A percentile compares a stretch with the other conserved stretches of the same genome.
These are phyloP conservation scores for Casuarina cunninghamiana DNA, from an alignment of 306 rosid genomes.

Conservation along the genomic window DNA sequence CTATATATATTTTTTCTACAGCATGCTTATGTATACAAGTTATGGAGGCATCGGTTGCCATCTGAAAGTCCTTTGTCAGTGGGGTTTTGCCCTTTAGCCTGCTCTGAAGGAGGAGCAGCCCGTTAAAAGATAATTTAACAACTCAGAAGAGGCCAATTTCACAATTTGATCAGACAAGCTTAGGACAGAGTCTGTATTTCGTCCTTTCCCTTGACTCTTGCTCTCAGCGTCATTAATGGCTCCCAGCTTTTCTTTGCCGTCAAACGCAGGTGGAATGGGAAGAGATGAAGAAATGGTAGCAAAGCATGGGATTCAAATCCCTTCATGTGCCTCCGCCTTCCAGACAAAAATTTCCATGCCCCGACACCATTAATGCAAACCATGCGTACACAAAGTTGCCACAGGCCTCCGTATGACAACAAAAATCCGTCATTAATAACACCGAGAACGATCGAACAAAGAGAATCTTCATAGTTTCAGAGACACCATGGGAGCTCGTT, in stretches of 20 bases:
- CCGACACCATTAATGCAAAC: conserved; percentile 42
- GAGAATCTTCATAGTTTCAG: background rate
- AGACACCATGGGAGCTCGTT: conserved; percentile 11
- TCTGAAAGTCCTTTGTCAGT: too few relatives aligned
- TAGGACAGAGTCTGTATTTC: background rate
- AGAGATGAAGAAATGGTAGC: conserved; percentile 2
- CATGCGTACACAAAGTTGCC: conserved; percentile 32
- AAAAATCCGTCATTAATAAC: too few relatives aligned
- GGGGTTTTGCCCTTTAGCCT: background rate
- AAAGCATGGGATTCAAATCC: conserved; percentile 21
- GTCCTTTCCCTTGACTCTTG: background rate
- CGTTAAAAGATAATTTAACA: background rate
- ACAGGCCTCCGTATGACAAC: conserved; percentile 1
- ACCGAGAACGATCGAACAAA: conserved; percentile 1
- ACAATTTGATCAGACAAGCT: background rate
- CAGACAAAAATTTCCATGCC: conserved; percentile 27
- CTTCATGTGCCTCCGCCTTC: conserved; percentile 15
- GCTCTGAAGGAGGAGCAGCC: background rate
- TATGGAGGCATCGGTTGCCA: too few relatives aligned
- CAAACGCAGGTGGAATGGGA: background rate
- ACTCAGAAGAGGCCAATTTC: background rate
- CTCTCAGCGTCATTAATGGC: background rate
- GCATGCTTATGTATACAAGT: too few relatives aligned
- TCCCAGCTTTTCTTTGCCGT: too few relatives aligned
- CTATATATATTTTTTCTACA: too few relatives aligned